Evolutionary conservation across 768 basidiomycete species (phyloP), one percentile per base, ranked within the genome.

Genomic region (Pleurotus citrinopileatus): DNA sequence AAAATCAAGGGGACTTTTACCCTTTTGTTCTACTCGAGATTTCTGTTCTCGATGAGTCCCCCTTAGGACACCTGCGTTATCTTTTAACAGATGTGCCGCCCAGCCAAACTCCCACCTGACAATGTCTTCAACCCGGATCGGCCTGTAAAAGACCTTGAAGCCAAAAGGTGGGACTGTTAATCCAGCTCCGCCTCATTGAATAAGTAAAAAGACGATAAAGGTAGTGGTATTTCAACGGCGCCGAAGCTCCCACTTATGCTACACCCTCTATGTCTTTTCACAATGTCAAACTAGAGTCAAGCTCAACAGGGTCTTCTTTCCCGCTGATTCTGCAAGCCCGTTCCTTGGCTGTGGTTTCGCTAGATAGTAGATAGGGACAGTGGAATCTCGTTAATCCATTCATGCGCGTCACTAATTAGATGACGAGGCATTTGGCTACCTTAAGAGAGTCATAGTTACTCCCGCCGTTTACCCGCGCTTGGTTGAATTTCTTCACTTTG

Each of bases 201-300:
- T 86, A 84, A 84, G 82, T 84, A 84, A 85, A 82, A 80, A 84
- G 76, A 83, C 80, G 70, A 85, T 84, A 83, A 81, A 80, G 81
- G 82, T 86, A 84, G 84, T 84, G 83, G 83, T 86, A 86, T 85
- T 84, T 86, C 84, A 85, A 76, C 74, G n/a, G 78, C 77, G 78
- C 81, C 80, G 78, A 76, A 83, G 81, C 84, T 84, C 84, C 84
- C 84, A 84, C 84, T 82, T 84, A 85, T 85, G 70, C 83, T 86
- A 84, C 84, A 81, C 83, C 83, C 81, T 77, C 79, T 82, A 84
- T 83, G 83, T 84, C 84, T 84, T 81, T 83, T 84, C 80, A 85
- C 84, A 84, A 82, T 86, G 84, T 82, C 84, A 86, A 82, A 86
- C 84, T 85, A 86, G 84, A 86, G 84, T 86, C 84, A 86, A 84